phyloP scores from a whole-genome alignment of 2,329 filamentous ascomycete species.

The Botryotinia narcissicola region DNA sequence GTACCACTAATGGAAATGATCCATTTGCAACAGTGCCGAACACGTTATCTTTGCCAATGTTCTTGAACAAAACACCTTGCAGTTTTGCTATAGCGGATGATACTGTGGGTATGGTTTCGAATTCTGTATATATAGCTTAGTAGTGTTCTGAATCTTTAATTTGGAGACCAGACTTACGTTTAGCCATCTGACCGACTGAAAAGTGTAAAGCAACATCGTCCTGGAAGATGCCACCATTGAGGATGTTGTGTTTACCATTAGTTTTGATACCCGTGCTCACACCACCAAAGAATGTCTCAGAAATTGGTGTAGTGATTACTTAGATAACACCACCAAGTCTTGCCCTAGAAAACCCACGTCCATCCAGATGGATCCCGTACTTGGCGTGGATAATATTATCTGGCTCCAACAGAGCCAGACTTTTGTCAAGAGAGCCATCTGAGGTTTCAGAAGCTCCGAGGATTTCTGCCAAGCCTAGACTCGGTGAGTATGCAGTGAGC shows the following conservation, averaged over 20 bases:
- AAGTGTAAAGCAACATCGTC: conserved; percentile 47
- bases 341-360: conserved; percentile 43
- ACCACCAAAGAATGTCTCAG: conserved; percentile 40
- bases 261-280: conserved; percentile 46
- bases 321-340: conserved; percentile 46
- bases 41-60: conserved; percentile 40
- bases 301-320: conserved; percentile 43
- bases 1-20: conserved; percentile 43
- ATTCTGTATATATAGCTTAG: conserved; percentile 24
- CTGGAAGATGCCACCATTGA: conserved; percentile 45
- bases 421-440: conserved; percentile 45
- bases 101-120: conserved; percentile 34
- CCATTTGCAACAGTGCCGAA: conserved; percentile 43
- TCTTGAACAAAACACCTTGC: conserved; percentile 41
- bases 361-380: conserved; percentile 44
- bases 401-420: conserved; percentile 32
- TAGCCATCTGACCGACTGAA: conserved; percentile 40
- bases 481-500: conserved; percentile 48
- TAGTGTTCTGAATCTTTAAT: background rate
- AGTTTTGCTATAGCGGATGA: conserved; percentile 39
- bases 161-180: conserved; percentile 32
- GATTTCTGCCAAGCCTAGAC: conserved; percentile 52
- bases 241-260: conserved; percentile 38
- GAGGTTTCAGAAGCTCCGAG: conserved; percentile 44
- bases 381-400: conserved; percentile 42